Percentiles rank a stretch among this genome's conserved stretches.
These are phyloP conservation scores for Apiotrichum montevideense DNA, from an alignment of 1,284 basidiomycete genomes.

Conservation along the genomic window DNA sequence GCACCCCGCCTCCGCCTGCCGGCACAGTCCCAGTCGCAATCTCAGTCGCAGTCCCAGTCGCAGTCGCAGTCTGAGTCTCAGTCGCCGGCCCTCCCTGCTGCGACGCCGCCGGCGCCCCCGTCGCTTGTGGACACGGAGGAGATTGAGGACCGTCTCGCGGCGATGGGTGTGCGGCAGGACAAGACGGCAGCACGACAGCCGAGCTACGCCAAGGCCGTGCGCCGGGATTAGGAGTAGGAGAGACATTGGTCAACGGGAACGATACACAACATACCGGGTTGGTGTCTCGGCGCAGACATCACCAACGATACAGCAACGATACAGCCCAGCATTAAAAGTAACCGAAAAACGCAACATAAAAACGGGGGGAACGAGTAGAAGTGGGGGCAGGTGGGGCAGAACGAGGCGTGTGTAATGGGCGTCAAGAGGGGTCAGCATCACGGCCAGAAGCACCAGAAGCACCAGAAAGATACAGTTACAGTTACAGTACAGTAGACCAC, in stretches of 20 bases:
- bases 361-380: no score
- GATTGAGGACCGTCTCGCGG: conserved; percentile 38
- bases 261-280: background rate
- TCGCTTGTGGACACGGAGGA: conserved; percentile 17
- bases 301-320: no score
- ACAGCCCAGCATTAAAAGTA: no score
- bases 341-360: no score
- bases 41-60: background rate
- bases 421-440: no score
- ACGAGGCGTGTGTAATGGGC: no score
- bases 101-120: background rate
- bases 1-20: conserved; percentile 9
- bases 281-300: no score
- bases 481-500: no score
- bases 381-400: no score
- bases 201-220: conserved; percentile 42
- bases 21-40: background rate
- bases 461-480: no score
- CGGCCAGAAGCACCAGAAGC: no score
- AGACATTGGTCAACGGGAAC: background rate
- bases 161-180: conserved; percentile 31
- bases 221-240: conserved; percentile 23
- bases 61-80: background rate
- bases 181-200: conserved; percentile 14
- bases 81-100: background rate